Base-by-base conservation (phyloP, 2,329 filamentous ascomycete species). In the Didymosphaeria variabile region DNA sequence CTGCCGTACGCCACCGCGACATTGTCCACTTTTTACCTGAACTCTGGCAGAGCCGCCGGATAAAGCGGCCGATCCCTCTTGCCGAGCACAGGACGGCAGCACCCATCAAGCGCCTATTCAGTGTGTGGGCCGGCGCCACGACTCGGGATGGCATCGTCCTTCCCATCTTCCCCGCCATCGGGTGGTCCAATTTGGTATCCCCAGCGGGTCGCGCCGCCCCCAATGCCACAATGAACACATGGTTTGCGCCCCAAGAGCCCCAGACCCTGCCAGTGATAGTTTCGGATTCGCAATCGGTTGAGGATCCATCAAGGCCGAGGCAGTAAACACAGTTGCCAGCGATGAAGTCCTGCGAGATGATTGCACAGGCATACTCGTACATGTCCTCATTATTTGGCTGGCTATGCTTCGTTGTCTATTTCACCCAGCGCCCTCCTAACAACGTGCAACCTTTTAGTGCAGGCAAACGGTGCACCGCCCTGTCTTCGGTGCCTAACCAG, bases 121-220 rank as follows among this genome's bases (percentile, higher is more conserved):
- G 69, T 71, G 72, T 67, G 57, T 46, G 26, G 55, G 51, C 38
- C 60, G 62, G 58, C 53, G 57, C 55, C 66, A 59, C 64, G 61
- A 61, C 49, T 64, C 62, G 67, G 59, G 52, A 60, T 61, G 60
- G 62, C 58, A 52, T 68, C 66, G 45, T 50, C 42, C 23, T 62
- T 70, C 58, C 63, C 57, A 50, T 36, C 64, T 68, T 70, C 69
- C 67, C 68, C 65, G 63, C 71, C 64, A 59, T 67, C 55, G 61
- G 58, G 58, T 59, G 49, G 19, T 58, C 64, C 65, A 66, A 58
- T 68, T 66, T 66, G 55, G 50, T 52, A 49, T 55, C 19, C 62
- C 42, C 55, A 59, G 60, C 68, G 65, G 71, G 63, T 68, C 67
- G 70, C 69, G 69, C 68, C 70, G 72, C 71, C 73, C 73, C 72